A percentile compares a stretch with the other conserved stretches of the same genome.
Evolutionary conservation across 2,329 filamentous ascomycete genomes (phyloP).

Genomic region (Colletotrichum nymphaeae): DNA sequence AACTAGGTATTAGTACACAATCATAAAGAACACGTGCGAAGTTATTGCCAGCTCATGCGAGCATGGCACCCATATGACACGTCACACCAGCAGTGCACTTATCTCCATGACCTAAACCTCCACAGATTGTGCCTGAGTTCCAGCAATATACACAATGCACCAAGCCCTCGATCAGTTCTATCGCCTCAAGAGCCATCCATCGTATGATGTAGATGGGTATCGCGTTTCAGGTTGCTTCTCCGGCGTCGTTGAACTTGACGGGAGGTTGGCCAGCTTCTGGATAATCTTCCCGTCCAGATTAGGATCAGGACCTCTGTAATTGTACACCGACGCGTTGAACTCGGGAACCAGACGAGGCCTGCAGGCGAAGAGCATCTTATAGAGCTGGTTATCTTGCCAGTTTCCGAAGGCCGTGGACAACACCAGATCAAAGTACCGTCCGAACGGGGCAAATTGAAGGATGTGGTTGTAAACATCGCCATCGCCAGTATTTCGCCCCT

Average conservation of each 20-base stretch:
- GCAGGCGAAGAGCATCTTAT: constrained; percentile 20
- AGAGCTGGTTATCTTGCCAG: constrained; percentile 17
- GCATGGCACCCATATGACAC: neutral
- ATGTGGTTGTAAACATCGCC: constrained; percentile 23
- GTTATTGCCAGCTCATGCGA: neutral
- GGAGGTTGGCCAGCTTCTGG: constrained; percentile 17
- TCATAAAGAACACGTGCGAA: neutral
- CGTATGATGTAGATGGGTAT: constrained; percentile 19
- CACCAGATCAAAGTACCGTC: constrained; percentile 1
- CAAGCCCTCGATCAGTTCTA: neutral
- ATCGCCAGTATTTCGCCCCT: neutral
- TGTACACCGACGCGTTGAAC: constrained; percentile 21
- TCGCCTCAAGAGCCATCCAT: constrained; percentile 3
- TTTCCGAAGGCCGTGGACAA: constrained; percentile 7
- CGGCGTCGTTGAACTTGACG: constrained; percentile 1
- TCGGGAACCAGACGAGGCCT: constrained; percentile 1
- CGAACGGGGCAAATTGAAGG: constrained; percentile 6
- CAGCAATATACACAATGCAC: neutral
- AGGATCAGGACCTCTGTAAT: constrained; percentile 22
- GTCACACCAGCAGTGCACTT: neutral
- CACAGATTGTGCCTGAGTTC: no score
- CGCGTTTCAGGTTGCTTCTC: neutral
- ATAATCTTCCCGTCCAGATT: constrained; percentile 12
- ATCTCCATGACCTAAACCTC: no score
- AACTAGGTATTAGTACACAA: neutral